Base-by-base conservation (phyloP, 352 stramenopile species). In the Pythium pyrilobum region DNA sequence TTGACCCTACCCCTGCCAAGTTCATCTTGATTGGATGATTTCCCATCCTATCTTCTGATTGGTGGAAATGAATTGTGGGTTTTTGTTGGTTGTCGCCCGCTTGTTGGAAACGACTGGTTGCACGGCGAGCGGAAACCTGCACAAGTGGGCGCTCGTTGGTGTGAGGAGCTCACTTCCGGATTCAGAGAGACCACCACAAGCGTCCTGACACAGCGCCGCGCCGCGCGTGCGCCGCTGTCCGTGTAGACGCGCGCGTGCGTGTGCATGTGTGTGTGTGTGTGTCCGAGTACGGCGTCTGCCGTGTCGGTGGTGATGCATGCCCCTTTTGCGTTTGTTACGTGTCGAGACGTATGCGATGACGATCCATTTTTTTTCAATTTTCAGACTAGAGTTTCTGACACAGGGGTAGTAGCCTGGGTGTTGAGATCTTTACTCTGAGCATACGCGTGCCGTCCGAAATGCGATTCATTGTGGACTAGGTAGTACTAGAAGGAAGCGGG, bases 321-420 rank as follows among this genome's bases (percentile, higher is more conserved):
- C 34, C 36, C 23, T 21, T 1, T 36, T 31, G 12, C 37, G 18
- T 16, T 34, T 34, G 7, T 34, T 40, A 11, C 15, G n/a, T 40
- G 9, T 43, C 33, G 5, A 28, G 15, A 6, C 12, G 62, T 80
- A 78, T 88, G 77, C 79, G 69, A 71, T 90, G 81, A 92, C 74
- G 81, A 92, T 78, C 66, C 54, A 71, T 63, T 50, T 67, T 71
- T 87, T 79, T 71, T n/a, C n/a, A 38, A 83, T 79, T 90, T 89
- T 92, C 81, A 92, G 79, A 92, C 80, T 92, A 92, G 79, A 92
- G 81, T 92, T 92, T 90, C 81, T 90, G 79, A 92, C 74, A 72
- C 69, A 66, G 81, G 72, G 77, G 79, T 92, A 90, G 81, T 92
- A 92, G 81, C 79, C 79, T 73, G 66, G 77, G 77, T 90, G 79